Conservation (phyloP, 345 rosid species). For the Acer saccharum region DNA sequence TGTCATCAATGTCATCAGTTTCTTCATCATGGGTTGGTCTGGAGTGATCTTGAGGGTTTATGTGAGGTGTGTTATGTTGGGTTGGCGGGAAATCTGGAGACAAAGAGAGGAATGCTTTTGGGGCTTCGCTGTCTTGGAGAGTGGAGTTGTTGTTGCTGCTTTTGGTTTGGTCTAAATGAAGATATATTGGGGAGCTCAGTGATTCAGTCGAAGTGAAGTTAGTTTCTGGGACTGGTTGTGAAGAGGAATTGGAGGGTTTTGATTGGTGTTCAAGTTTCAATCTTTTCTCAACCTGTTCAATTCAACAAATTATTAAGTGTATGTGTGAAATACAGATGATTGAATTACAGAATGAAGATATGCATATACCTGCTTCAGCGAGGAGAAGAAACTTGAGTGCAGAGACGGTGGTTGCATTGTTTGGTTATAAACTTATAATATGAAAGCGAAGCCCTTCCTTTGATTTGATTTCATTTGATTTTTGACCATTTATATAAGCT, state of each 20-base stretch:
- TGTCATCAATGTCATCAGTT: conserved; percentile 26
- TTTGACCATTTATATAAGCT: background rate
- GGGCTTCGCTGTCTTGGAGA: conserved; percentile 45
- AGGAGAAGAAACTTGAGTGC: conserved; percentile 46
- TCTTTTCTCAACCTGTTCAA: conserved; percentile 49
- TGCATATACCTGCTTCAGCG: conserved; percentile 40
- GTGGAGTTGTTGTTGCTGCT: background rate
- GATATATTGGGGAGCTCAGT: conserved; percentile 42
- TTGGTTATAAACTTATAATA: too few relatives aligned
- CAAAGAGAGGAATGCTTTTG: conserved; percentile 42
- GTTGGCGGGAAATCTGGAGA: conserved; percentile 27
- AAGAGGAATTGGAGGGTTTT: conserved; percentile 5
- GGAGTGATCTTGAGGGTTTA: too few relatives aligned
- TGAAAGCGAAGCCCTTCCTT: background rate
- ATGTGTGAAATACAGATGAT: background rate
- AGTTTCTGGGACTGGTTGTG: conserved; percentile 9
- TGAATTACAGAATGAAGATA: background rate
- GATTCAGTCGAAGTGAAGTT: conserved; percentile 23
- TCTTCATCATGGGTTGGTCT: background rate
- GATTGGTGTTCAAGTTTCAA: conserved; percentile 36
- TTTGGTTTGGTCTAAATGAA: conserved; percentile 19
- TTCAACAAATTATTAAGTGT: background rate
- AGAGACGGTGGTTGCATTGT: conserved; percentile 35
- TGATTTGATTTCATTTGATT: background rate
- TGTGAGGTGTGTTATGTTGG: conserved; percentile 25